These are phyloP conservation scores for Phlegmacium glaucopus DNA, from an alignment of 768 basidiomycete species.

Conservation along the genomic window DNA sequence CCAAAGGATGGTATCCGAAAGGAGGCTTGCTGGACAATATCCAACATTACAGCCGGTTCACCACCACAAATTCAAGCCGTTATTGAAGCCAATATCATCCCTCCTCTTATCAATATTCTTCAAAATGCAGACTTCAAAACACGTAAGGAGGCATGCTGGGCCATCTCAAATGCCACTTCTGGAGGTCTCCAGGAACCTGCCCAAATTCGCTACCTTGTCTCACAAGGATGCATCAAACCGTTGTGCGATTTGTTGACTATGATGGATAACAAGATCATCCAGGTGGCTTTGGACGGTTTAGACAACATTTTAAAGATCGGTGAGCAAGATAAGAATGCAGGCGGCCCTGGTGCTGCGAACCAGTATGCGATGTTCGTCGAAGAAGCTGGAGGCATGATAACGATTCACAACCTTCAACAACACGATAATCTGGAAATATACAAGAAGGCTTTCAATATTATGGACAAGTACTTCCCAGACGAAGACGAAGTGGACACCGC, in stretches of 20 bases:
- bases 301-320: constrained; percentile 99
- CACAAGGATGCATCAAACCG: constrained; percentile 98
- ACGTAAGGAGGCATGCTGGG: constrained; percentile 99
- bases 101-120: constrained; percentile 97
- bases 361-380: constrained; percentile 94
- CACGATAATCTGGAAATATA: constrained; percentile 99
- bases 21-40: constrained; percentile 99
- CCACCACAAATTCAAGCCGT: constrained; percentile 96
- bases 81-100: constrained; percentile 97
- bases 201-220: constrained; percentile 97
- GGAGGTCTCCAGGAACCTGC: constrained; percentile 95
- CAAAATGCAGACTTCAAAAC: constrained; percentile 99
- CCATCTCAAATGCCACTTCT: constrained; percentile 97
- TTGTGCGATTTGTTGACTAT: constrained; percentile 93
- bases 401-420: constrained; percentile 98
- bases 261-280: constrained; percentile 99
- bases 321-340: constrained; percentile 86
- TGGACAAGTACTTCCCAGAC: constrained; percentile 98
- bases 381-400: constrained; percentile 98
- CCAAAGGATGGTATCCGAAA: constrained; percentile 99
- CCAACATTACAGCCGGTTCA: constrained; percentile 96
- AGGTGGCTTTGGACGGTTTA: constrained; percentile 95
- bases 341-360: constrained; percentile 81
- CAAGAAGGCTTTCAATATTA: constrained; percentile 99
- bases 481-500: constrained; percentile 91